A percentile compares a stretch with the other conserved stretches of the same genome.
phyloP scores from a whole-genome alignment of 2,329 filamentous ascomycete species.

The Fusarium sp. region DNA sequence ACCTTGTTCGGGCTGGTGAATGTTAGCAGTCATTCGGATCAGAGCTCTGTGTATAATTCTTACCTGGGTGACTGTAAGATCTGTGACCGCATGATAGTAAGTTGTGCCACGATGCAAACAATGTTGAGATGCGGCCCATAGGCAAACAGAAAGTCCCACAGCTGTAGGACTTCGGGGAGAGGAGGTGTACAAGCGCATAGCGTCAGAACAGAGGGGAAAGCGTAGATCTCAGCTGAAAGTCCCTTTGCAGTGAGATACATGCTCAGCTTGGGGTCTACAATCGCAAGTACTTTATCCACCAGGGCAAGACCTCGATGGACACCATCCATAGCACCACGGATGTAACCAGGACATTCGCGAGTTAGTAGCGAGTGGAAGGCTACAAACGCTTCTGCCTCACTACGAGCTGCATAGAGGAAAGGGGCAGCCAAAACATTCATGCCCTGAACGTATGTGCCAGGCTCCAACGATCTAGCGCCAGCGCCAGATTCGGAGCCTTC shows the following conservation, averaged over 20 bases:
- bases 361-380: constrained; percentile 91
- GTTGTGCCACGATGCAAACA: constrained; percentile 93
- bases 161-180: constrained; percentile 86
- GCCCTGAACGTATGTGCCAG: constrained; percentile 94
- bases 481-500: constrained; percentile 70
- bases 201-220: constrained; percentile 93
- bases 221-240: constrained; percentile 93
- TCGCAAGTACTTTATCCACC: constrained; percentile 90
- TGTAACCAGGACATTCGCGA: constrained; percentile 90
- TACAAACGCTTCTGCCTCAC: constrained; percentile 93
- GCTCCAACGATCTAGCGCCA: constrained; percentile 66
- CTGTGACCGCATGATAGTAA: constrained; percentile 87
- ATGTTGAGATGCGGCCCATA: constrained; percentile 97
- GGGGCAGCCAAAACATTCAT: constrained; percentile 99
- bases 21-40: constrained; percentile 34
- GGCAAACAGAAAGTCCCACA: constrained; percentile 98
- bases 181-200: constrained; percentile 96
- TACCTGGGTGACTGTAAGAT: constrained; percentile 88
- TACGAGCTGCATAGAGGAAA: constrained; percentile 93
- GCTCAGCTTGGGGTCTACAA: constrained; percentile 90
- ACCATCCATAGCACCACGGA: constrained; percentile 95
- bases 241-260: constrained; percentile 86
- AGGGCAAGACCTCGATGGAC: constrained; percentile 92
- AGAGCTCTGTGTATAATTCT: constrained; percentile 3
- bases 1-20: constrained; percentile 88